Evolutionary conservation across 164 flowering plant genomes (phyloP).

Genomic region (Tinospora cordifolia): DNA sequence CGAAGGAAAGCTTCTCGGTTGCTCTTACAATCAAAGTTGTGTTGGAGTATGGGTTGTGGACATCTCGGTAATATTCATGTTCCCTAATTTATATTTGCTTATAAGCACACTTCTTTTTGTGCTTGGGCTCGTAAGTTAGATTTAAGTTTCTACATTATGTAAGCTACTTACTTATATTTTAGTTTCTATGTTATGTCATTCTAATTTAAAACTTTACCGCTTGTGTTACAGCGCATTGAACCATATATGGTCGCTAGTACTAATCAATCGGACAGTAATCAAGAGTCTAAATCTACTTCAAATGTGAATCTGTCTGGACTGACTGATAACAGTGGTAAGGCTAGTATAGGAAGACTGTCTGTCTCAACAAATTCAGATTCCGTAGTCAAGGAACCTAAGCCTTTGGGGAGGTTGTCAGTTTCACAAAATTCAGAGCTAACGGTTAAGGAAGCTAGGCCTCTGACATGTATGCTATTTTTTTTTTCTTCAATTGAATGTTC

Average conservation of each 20-base stretch:
- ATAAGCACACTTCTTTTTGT: not conserved
- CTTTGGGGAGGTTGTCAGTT: constrained; percentile 45
- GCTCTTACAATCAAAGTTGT: constrained; percentile 96
- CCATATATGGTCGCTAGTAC: constrained; percentile 51
- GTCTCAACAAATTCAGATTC: constrained; percentile 57
- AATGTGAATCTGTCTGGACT: constrained; percentile 40
- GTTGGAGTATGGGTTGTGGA: constrained; percentile 99
- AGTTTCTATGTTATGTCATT: constrained; percentile 11
- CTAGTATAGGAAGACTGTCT: constrained; percentile 56
- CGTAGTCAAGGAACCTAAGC: constrained; percentile 54
- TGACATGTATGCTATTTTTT: constrained; percentile 44
- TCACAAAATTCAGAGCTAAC: constrained; percentile 51
- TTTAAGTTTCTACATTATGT: constrained; percentile 12
- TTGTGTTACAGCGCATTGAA: constrained; percentile 60
- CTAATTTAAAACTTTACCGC: constrained; percentile 9
- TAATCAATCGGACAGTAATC: constrained; percentile 36
- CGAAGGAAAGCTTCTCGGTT: constrained; percentile 98
- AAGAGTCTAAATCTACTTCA: constrained; percentile 52
- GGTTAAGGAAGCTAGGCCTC: constrained; percentile 44
- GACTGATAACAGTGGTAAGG: constrained; percentile 53
- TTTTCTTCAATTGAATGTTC: not conserved
- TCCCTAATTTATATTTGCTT: not conserved
- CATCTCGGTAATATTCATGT: constrained; percentile 54
- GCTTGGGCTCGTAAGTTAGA: constrained; percentile 3
- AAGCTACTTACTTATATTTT: too few species aligned